Evolutionary conservation across 2,329 filamentous ascomycete species (phyloP).

Genomic region (Cordyceps cateniannulata): DNA sequence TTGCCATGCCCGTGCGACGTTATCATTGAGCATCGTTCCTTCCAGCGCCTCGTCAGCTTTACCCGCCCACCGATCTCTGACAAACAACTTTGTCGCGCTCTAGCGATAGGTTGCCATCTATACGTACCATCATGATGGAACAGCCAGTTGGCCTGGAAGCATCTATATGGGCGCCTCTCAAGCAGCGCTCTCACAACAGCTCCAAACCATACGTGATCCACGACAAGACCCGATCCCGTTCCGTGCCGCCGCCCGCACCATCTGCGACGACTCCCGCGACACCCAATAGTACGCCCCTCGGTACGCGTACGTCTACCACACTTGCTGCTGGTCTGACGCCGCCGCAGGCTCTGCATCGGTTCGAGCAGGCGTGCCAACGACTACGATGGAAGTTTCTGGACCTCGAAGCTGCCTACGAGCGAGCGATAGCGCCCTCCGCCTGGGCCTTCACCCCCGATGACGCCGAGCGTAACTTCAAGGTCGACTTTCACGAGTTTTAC

Average conservation of each 20-base stretch:
- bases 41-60: background rate
- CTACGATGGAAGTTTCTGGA: slow-evolving; percentile 59
- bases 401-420: slow-evolving; percentile 49
- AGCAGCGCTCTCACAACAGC: background rate
- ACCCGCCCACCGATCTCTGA: background rate
- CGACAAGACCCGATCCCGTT: slow-evolving; percentile 6
- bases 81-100: background rate
- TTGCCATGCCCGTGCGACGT: background rate
- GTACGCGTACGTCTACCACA: slow-evolving; percentile 8
- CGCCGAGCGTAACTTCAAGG: slow-evolving; percentile 65
- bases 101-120: background rate
- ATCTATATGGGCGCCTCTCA: slow-evolving; percentile 12
- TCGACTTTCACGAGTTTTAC: slow-evolving; percentile 75
- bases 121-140: background rate
- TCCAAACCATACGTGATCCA: background rate
- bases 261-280: background rate
- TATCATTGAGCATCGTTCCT: background rate
- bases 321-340: slow-evolving; percentile 21
- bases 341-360: slow-evolving; percentile 45
- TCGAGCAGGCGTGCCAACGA: slow-evolving; percentile 53
- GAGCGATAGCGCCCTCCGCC: slow-evolving; percentile 35
- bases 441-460: slow-evolving; percentile 33
- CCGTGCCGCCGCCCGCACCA: slow-evolving; percentile 3
- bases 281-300: slow-evolving; percentile 10
- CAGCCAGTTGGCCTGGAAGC: background rate